Conservation (phyloP, 805 yeast genomes). For the Isabelozyma gotoi region DNA sequence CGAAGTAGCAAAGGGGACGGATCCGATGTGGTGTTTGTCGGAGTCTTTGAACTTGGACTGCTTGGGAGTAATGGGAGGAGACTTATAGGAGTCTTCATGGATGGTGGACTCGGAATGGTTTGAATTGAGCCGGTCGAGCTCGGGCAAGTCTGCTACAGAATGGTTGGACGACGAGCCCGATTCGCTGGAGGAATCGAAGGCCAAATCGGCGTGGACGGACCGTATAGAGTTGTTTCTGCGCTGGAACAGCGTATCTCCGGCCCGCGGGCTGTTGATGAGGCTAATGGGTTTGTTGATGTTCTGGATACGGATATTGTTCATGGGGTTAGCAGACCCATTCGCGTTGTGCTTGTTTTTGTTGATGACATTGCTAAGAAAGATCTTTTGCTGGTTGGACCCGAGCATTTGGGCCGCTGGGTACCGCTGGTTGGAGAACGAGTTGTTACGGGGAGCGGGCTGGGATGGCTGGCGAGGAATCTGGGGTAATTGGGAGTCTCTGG, state of each 20-base stretch:
- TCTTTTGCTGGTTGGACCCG: not conserved
- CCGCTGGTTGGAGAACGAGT: not conserved
- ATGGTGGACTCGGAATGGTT: not conserved
- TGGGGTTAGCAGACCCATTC: not conserved
- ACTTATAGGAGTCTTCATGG: too few species aligned
- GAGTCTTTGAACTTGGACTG: not conserved
- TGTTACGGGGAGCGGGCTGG: constrained; percentile 3
- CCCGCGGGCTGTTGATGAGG: constrained; percentile 3
- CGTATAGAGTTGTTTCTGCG: constrained; percentile 22
- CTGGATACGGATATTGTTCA: not conserved
- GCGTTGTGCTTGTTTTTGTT: not conserved
- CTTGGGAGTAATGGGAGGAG: not conserved
- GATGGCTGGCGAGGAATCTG: constrained; percentile 1
- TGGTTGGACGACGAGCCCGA: not conserved
- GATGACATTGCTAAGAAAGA: not conserved
- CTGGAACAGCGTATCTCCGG: constrained; percentile 12
- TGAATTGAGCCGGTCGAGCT: not conserved
- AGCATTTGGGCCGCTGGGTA: not conserved
- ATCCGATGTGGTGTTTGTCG: not conserved
- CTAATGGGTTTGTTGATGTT: not conserved
- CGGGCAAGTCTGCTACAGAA: not conserved
- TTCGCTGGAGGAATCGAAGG: constrained; percentile 1
- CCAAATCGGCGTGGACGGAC: constrained; percentile 24
- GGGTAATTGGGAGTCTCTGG: not conserved
- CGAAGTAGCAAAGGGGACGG: not conserved